Percentiles rank a stretch among this genome's conserved stretches.
Conservation (phyloP, 2,329 filamentous ascomycete genomes). For the Thielaviopsis cerberus region DNA sequence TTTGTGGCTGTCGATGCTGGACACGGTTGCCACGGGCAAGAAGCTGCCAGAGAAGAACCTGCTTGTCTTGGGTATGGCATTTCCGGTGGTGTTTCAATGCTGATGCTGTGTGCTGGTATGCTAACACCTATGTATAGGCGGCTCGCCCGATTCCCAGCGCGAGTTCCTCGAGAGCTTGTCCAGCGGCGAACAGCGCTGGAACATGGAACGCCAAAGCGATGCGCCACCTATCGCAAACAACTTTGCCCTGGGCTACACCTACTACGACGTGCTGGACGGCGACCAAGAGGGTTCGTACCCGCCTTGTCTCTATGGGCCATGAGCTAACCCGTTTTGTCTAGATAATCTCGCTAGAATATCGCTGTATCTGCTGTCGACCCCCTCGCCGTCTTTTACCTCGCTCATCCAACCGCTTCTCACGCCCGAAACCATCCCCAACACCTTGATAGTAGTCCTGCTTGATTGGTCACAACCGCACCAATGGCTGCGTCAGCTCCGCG, state of each 20-base stretch:
- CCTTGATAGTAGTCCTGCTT: slow-evolving; percentile 73
- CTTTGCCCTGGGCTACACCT: slow-evolving; percentile 85
- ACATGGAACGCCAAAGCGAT: slow-evolving; percentile 37
- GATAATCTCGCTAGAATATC: slow-evolving; percentile 82
- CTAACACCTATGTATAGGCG: slow-evolving; percentile 33
- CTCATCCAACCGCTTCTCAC: slow-evolving; percentile 72
- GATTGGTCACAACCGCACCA: slow-evolving; percentile 90
- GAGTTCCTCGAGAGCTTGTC: slow-evolving; percentile 58
- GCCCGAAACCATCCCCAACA: slow-evolving; percentile 66
- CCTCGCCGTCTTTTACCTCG: slow-evolving; percentile 63
- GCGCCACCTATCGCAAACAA: slow-evolving; percentile 72
- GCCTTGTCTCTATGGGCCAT: neutral
- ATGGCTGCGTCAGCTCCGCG: slow-evolving; percentile 74
- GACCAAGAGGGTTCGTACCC: slow-evolving; percentile 56
- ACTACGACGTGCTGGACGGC: slow-evolving; percentile 81
- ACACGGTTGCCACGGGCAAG: slow-evolving; percentile 77
- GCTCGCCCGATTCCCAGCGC: slow-evolving; percentile 62
- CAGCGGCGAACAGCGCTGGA: slow-evolving; percentile 33
- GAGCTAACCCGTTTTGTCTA: slow-evolving; percentile 18
- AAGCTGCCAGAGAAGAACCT: slow-evolving; percentile 81
- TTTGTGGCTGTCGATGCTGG: slow-evolving; percentile 86
- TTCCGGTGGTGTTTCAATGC: neutral
- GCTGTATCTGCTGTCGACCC: slow-evolving; percentile 71
- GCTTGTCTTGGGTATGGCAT: slow-evolving; percentile 53
- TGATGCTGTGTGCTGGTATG: neutral